Evolutionary conservation across 106 monocot species (phyloP).

Genomic region (Dendrobium officinale): DNA sequence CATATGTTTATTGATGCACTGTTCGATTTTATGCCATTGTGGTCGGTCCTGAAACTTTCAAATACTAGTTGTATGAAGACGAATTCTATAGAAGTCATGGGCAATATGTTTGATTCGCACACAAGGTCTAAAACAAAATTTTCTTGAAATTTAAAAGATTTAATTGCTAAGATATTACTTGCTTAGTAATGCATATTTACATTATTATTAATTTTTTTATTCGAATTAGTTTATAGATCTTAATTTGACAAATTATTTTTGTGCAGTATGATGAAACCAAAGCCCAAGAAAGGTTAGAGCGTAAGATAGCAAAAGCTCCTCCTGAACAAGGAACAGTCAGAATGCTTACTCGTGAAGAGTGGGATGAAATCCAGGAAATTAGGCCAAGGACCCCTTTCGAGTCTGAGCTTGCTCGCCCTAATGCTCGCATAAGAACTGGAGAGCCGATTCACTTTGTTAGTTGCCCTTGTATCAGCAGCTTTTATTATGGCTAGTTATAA

Average conservation of each 20-base stretch:
- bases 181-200: neutral
- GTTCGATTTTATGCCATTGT: too few species aligned
- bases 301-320: conserved; percentile 75
- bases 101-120: too few species aligned
- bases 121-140: too few species aligned
- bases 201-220: neutral
- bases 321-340: conserved; percentile 81
- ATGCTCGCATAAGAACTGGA: conserved; percentile 92
- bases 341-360: conserved; percentile 93
- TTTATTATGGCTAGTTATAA: too few species aligned
- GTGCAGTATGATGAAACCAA: conserved; percentile 77
- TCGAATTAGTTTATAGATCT: neutral
- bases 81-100: too few species aligned
- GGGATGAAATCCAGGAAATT: conserved; percentile 93
- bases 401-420: conserved; percentile 84
- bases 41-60: too few species aligned
- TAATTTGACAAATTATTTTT: neutral
- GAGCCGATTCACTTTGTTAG: conserved; percentile 76
- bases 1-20: too few species aligned
- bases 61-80: too few species aligned
- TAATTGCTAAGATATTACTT: too few species aligned
- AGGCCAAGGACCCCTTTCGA: conserved; percentile 97
- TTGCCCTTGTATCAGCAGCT: neutral
- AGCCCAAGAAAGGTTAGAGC: conserved; percentile 85
- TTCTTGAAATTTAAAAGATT: too few species aligned